Base-by-base conservation (phyloP, 192 early-diverging fungal genomes). In the Coemansia sp. region DNA sequence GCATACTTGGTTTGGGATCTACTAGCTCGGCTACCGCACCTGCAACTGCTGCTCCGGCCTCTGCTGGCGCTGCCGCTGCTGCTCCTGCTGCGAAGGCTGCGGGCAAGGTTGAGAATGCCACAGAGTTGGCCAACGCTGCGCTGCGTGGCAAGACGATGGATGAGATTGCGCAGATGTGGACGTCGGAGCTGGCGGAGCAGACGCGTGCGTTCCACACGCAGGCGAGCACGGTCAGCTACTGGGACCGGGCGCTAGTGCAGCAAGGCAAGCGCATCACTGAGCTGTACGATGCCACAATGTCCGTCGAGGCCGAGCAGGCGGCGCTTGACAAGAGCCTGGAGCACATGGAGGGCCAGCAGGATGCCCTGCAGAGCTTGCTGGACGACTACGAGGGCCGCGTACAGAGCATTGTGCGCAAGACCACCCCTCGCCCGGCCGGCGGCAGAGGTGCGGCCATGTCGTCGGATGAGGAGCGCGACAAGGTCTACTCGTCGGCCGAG, bases 101-200 rank as follows among this genome's bases (percentile, higher is more conserved):
- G 9, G 72, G 42, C 28, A 67, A 66, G 62, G 62, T 38, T 66
- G 95, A 68, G 88, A 93, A 68, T 90, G 88, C 72, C 16, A 59
- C 69, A 0, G 65, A 68, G 6, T 41, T 80, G 39, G 72, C 68
- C 0, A 80, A 80, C 37, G 59, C 72, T 0, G 77, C 72, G 38
- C 60, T 80, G 38, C 77, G 72, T 13, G 72, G 72, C 60, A 94
- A 91, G 78, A 94, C 91, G 25, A 84, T 99, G 79, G 93, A 95
- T 62, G 94, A 95, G 63, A 92, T 99, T 47, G 72, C 95, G 35
- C 89, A 93, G 41, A 87, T 89, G 79, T 99, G 97, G 97, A 92
- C 89, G 16, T 75, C 77, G 13, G 91, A 96, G 70, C 85, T 99
- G 38, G 87, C 92, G 39, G 83, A 77, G 39, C 86, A 88, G 50